phyloP scores from a whole-genome alignment of 176 grass and related monocot species.

The Alloteropsis semialata region DNA sequence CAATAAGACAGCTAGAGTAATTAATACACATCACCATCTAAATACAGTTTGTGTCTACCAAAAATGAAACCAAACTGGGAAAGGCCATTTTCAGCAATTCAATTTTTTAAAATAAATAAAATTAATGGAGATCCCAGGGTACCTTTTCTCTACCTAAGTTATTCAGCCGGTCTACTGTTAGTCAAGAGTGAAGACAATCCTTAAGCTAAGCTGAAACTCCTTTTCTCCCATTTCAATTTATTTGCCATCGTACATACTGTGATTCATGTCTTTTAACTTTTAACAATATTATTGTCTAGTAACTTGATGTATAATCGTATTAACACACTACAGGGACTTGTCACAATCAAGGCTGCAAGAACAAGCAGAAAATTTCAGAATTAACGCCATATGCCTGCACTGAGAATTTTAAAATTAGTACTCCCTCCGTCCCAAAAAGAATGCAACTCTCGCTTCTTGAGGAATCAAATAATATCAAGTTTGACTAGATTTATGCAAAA shows the following conservation, averaged over 20 bases:
- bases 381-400: background rate
- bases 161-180: background rate
- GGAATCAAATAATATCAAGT: too few relatives aligned
- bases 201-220: background rate
- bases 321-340: background rate
- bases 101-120: background rate
- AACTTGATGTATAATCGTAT: background rate
- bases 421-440: too few relatives aligned
- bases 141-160: background rate
- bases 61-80: background rate
- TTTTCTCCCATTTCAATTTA: background rate
- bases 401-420: background rate
- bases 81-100: conserved; percentile 26
- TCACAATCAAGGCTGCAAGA: background rate
- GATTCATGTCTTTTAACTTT: background rate
- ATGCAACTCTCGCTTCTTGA: too few relatives aligned
- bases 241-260: too few relatives aligned
- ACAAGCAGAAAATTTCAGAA: background rate
- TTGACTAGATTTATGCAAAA: too few relatives aligned
- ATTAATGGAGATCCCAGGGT: background rate
- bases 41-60: background rate
- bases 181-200: background rate
- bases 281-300: background rate
- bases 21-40: background rate
- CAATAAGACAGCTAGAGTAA: background rate